These are phyloP conservation scores for Mycena chlorophos DNA, from an alignment of 768 basidiomycete species.

Conservation along the genomic window DNA sequence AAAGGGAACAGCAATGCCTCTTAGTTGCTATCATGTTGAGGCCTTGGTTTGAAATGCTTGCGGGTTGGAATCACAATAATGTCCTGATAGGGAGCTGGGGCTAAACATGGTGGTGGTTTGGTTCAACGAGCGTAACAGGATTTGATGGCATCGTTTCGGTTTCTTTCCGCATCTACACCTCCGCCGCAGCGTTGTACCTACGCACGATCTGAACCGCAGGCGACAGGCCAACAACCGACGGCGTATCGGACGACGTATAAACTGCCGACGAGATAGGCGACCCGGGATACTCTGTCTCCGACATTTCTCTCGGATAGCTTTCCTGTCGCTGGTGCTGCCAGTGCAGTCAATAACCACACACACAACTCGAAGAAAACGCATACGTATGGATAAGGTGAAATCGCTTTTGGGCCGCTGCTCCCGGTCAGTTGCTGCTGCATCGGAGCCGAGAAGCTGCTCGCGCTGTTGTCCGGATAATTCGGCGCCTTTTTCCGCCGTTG, in stretches of 20 bases:
- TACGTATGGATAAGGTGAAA: constrained; percentile 20
- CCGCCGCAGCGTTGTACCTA: constrained; percentile 34
- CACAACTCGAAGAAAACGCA: neutral
- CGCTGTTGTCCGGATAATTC: constrained; percentile 18
- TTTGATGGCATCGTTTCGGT: too few species aligned
- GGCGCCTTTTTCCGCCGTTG: constrained; percentile 21
- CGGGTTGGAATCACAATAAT: too few species aligned
- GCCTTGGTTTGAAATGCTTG: too few species aligned
- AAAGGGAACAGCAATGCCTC: too few species aligned
- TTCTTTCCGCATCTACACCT: too few species aligned
- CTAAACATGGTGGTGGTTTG: too few species aligned
- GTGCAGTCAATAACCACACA: neutral
- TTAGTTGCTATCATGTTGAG: too few species aligned
- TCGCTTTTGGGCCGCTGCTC: neutral
- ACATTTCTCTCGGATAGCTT: constrained; percentile 5
- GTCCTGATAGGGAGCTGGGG: too few species aligned
- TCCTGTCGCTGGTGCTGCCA: constrained; percentile 5
- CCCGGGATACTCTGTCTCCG: constrained; percentile 16
- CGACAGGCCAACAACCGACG: constrained; percentile 30
- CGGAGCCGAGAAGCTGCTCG: constrained; percentile 14
- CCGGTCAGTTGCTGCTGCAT: neutral
- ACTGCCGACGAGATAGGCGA: constrained; percentile 21
- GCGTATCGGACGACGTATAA: constrained; percentile 22
- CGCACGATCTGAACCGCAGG: constrained; percentile 24
- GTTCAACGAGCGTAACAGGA: too few species aligned